Evolutionary conservation across 768 basidiomycete species (phyloP), one percentile per base, ranked within the genome.

Genomic region (Rubroboletus satanas): DNA sequence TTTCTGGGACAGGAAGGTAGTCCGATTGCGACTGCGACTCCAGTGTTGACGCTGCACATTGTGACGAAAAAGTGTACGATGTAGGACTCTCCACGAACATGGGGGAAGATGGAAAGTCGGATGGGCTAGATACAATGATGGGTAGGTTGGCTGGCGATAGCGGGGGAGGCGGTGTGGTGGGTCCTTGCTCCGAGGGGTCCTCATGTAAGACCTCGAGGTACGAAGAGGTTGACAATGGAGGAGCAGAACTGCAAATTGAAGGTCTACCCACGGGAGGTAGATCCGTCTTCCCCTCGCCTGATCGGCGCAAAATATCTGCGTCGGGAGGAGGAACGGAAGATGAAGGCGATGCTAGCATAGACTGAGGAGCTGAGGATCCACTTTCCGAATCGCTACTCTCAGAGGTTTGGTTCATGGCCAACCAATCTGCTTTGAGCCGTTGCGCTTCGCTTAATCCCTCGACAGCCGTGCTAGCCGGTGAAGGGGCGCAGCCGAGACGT

Each of bases 401-500:
- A 8, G 52, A 45, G 4, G 55, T 37, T 26, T 61, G 64, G 57
- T 80, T 78, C 56, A 66, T 72, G 3, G 74, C 72, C 56, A 80
- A 72, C 83, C 83, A 85, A 49, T 76, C 75, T 43, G 76, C 70
- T 65, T 82, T 84, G 62, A 85, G 72, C 55, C 66, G 74, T 52
- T 75, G 74, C 7, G 83, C 83, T 8, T 80, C 81, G 14, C 79
- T 76, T 11, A 69, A 46, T 47, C 60, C 57, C 51, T 63, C 14
- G 52, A 52, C 6, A 47, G 59, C 5, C 55, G 45, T 5, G 64
- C 45, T 21, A 42, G 42, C 17, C 9, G 79, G 73, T 1, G 64
- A 64, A 8, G 64, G 66, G 75, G 73, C 41, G 66, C 71, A 55
- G 74, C 67, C 43, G 49, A 71, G 58, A 75, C 79, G 65, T 68